Evolutionary conservation across 2,329 filamentous ascomycete genomes (phyloP).

Genomic region (Daldinia sp.): DNA sequence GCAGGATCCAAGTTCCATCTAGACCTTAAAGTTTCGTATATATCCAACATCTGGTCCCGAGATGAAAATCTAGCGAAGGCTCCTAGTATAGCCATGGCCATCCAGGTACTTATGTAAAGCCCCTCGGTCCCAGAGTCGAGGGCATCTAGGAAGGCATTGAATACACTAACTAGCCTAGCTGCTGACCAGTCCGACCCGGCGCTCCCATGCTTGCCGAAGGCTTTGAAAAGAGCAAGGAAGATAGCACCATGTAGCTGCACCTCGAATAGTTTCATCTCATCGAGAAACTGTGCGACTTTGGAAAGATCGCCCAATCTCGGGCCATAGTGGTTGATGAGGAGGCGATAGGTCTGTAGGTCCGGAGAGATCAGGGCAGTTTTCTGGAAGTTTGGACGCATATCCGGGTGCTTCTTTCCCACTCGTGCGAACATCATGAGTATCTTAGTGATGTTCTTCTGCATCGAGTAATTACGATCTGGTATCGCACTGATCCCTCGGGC

Average conservation of each 20-base stretch:
- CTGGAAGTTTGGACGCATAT: constrained; percentile 68
- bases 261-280: constrained; percentile 80
- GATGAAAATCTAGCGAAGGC: constrained; percentile 74
- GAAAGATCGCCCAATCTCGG: constrained; percentile 76
- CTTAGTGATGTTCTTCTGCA: constrained; percentile 64
- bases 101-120: constrained; percentile 69
- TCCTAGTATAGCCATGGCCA: constrained; percentile 70
- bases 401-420: constrained; percentile 66
- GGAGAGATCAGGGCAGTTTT: constrained; percentile 75
- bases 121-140: constrained; percentile 61
- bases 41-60: constrained; percentile 62
- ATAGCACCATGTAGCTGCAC: constrained; percentile 80
- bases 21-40: constrained; percentile 64
- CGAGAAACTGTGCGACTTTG: constrained; percentile 76
- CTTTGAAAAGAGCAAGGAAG: constrained; percentile 85
- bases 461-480: constrained; percentile 61
- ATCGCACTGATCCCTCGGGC: constrained; percentile 57
- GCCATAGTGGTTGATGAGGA: constrained; percentile 82
- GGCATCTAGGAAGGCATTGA: constrained; percentile 71
- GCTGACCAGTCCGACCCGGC: constrained; percentile 77
- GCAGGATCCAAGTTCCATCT: constrained; percentile 61
- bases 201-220: constrained; percentile 81
- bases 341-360: constrained; percentile 81
- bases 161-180: constrained; percentile 74
- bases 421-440: constrained; percentile 69